Evolutionary conservation across 2,329 filamentous ascomycete species (phyloP).

Genomic region (Diaporthe sp.): DNA sequence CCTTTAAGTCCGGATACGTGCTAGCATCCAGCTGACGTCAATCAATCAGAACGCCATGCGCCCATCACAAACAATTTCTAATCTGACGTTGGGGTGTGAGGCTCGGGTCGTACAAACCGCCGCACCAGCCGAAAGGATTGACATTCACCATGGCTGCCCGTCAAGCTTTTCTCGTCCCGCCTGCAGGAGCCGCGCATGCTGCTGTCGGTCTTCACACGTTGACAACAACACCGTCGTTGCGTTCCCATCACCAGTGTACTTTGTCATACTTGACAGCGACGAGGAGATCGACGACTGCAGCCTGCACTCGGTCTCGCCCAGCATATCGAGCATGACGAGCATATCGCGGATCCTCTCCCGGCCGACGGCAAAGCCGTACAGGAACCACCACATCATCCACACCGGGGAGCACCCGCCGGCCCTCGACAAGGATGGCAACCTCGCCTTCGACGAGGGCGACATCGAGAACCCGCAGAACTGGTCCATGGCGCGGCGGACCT

Average conservation of each 20-base stretch:
- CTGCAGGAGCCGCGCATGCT: background rate
- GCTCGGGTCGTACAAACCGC: background rate
- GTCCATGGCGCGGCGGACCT: constrained; percentile 55
- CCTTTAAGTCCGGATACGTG: constrained; percentile 6
- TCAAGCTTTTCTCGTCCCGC: background rate
- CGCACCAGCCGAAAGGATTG: background rate
- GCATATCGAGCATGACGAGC: constrained; percentile 56
- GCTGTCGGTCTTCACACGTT: background rate
- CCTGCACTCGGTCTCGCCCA: constrained; percentile 5
- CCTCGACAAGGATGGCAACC: constrained; percentile 63
- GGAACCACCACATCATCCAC: constrained; percentile 55
- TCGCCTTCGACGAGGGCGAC: constrained; percentile 66
- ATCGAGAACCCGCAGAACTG: constrained; percentile 66
- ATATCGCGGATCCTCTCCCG: constrained; percentile 63
- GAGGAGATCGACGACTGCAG: background rate
- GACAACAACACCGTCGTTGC: background rate
- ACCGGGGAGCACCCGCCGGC: constrained; percentile 51
- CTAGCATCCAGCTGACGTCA: constrained; percentile 21
- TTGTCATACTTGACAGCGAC: background rate
- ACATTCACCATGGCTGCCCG: background rate
- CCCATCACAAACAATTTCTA: constrained; percentile 17
- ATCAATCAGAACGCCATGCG: background rate
- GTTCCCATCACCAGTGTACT: background rate
- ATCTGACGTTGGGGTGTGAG: constrained; percentile 10
- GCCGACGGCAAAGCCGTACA: constrained; percentile 67